phyloP scores from a whole-genome alignment of 208 protist genomes.

The Trypanosoma platydactyli region DNA sequence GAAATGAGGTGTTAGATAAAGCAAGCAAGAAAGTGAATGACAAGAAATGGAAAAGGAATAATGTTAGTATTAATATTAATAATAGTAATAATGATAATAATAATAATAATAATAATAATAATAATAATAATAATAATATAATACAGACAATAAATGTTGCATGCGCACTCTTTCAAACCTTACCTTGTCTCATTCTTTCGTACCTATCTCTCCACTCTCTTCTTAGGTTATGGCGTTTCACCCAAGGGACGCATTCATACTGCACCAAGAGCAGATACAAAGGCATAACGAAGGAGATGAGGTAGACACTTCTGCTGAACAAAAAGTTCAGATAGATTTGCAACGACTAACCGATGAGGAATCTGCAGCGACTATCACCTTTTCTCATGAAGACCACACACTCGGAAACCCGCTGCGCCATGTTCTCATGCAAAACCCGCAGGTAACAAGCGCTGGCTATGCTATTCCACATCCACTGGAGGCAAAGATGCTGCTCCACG shows the following conservation, averaged over 20 bases:
- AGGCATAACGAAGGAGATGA: slow-evolving; percentile 89
- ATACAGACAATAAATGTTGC: not conserved
- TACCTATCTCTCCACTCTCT: slow-evolving; percentile 8
- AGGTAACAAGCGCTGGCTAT: slow-evolving; percentile 90
- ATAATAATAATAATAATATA: not conserved
- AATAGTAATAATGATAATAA: not conserved
- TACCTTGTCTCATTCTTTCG: not conserved
- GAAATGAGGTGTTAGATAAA: not conserved
- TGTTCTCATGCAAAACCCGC: slow-evolving; percentile 91
- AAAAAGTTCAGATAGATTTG: slow-evolving; percentile 88
- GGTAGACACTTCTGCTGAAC: slow-evolving; percentile 88
- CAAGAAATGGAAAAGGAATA: not conserved
- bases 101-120: not conserved
- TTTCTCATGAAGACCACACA: slow-evolving; percentile 92
- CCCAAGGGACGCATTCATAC: slow-evolving; percentile 81
- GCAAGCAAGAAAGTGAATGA: not conserved
- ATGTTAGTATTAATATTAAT: not conserved
- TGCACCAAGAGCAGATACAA: slow-evolving; percentile 87
- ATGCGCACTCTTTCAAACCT: not conserved
- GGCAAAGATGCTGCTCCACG: slow-evolving; percentile 92
- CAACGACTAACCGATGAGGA: slow-evolving; percentile 78
- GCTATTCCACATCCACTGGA: slow-evolving; percentile 93
- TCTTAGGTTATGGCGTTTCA: slow-evolving; percentile 53
- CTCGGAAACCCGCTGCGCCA: slow-evolving; percentile 92
- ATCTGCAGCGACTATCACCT: slow-evolving; percentile 77